phyloP scores from a whole-genome alignment of 352 stramenopile genomes.

The Phytophthora ramorum region DNA sequence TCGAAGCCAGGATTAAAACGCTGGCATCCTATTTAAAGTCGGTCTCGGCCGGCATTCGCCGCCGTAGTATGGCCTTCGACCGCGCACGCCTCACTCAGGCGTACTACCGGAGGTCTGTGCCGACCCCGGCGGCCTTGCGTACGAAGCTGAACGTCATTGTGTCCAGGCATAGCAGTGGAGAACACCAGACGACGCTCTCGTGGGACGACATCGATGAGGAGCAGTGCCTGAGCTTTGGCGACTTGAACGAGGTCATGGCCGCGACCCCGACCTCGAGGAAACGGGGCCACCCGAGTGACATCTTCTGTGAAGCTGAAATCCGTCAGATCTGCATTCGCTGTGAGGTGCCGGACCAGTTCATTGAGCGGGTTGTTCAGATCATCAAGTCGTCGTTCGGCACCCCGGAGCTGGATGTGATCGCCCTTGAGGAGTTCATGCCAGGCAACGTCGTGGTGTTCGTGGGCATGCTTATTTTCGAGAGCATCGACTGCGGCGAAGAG shows the following conservation, averaged over 20 bases:
- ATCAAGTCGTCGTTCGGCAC: constrained; percentile 68
- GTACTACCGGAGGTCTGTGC: constrained; percentile 54
- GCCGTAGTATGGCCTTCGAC: constrained; percentile 44
- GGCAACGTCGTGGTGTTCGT: constrained; percentile 73
- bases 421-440: constrained; percentile 69
- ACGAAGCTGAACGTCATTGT: constrained; percentile 58
- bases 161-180: constrained; percentile 49
- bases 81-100: constrained; percentile 48
- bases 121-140: constrained; percentile 37
- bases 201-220: constrained; percentile 57
- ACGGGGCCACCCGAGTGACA: constrained; percentile 46
- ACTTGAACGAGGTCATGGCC: constrained; percentile 54
- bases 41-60: constrained; percentile 46
- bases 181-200: constrained; percentile 53
- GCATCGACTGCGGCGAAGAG: constrained; percentile 59
- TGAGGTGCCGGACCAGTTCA: constrained; percentile 47
- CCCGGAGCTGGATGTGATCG: constrained; percentile 70
- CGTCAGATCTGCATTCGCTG: constrained; percentile 58
- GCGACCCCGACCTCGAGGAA: constrained; percentile 56
- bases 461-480: constrained; percentile 76
- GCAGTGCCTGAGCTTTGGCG: constrained; percentile 32
- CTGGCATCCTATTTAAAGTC: constrained; percentile 56
- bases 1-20: constrained; percentile 53
- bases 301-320: constrained; percentile 60
- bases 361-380: constrained; percentile 58